Conservation (phyloP, 75 land plant genomes). For the Cupressus sempervirens region DNA sequence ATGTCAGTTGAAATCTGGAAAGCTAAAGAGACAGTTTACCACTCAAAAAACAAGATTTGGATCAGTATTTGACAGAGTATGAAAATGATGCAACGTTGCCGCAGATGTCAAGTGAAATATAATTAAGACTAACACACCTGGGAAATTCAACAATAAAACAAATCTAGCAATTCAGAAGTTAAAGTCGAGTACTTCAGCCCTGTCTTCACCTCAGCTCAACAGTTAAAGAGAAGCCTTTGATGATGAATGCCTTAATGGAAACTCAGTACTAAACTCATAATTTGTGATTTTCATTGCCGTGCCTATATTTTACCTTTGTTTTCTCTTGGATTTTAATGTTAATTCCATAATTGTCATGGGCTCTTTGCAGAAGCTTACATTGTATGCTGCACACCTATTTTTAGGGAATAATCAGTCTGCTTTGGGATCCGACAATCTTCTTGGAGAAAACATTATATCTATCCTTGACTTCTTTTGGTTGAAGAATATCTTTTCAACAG, state of each 20-base stretch:
- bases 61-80: too few species aligned
- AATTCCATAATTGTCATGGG: background rate
- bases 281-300: background rate
- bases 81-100: too few species aligned
- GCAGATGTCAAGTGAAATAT: too few species aligned
- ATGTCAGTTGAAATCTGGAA: too few species aligned
- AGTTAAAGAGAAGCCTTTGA: background rate
- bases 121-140: too few species aligned
- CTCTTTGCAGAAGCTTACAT: background rate
- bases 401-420: background rate
- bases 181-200: too few species aligned
- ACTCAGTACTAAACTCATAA: background rate
- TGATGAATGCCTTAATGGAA: background rate
- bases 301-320: background rate
- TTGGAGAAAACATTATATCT: background rate
- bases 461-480: background rate
- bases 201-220: too few species aligned
- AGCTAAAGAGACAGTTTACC: too few species aligned
- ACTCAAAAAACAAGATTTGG: too few species aligned
- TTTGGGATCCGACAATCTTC: too few species aligned
- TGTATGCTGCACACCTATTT: background rate
- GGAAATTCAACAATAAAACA: too few species aligned
- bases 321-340: background rate
- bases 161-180: too few species aligned
- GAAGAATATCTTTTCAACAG: background rate